These are phyloP conservation scores for Avicennia marina DNA, from an alignment of 257 asterid genomes.

Conservation along the genomic window DNA sequence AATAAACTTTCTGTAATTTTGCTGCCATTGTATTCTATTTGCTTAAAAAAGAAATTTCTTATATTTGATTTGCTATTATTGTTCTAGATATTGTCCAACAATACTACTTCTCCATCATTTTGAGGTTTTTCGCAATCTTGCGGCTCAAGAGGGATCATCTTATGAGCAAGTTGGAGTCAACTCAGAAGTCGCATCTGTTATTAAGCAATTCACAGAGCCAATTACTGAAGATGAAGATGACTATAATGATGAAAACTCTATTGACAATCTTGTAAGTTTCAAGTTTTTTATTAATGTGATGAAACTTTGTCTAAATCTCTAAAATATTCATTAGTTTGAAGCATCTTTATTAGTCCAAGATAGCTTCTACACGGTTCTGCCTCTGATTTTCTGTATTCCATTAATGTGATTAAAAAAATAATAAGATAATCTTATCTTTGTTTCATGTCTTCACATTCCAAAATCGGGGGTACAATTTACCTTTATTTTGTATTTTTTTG, in stretches of 20 bases:
- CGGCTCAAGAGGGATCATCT: slow-evolving; percentile 72
- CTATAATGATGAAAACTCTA: slow-evolving; percentile 37
- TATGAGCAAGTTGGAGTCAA: slow-evolving; percentile 77
- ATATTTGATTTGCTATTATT: slow-evolving; percentile 16
- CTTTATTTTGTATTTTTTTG: neutral
- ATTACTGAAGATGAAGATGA: slow-evolving; percentile 40
- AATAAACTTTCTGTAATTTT: neutral
- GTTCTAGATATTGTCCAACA: slow-evolving; percentile 73
- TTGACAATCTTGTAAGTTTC: slow-evolving; percentile 49
- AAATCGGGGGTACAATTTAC: slow-evolving; percentile 1
- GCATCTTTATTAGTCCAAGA: neutral
- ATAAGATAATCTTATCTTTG: neutral
- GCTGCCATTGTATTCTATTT: slow-evolving; percentile 6
- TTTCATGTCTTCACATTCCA: slow-evolving; percentile 9
- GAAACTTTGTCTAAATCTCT: slow-evolving; percentile 9
- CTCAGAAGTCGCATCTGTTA: slow-evolving; percentile 86
- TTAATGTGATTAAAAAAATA: too few species aligned
- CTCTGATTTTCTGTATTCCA: too few species aligned
- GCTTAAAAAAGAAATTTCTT: slow-evolving; percentile 5
- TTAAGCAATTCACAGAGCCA: slow-evolving; percentile 81
- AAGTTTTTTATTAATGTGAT: slow-evolving; percentile 14
- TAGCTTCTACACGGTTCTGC: too few species aligned
- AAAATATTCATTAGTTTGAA: slow-evolving; percentile 9
- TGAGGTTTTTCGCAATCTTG: slow-evolving; percentile 66
- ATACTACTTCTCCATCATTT: slow-evolving; percentile 93